Percentiles rank a stretch among this genome's conserved stretches.
Evolutionary conservation across 176 grass and related monocot species (phyloP).

Genomic region (Aegilops umbellulata): DNA sequence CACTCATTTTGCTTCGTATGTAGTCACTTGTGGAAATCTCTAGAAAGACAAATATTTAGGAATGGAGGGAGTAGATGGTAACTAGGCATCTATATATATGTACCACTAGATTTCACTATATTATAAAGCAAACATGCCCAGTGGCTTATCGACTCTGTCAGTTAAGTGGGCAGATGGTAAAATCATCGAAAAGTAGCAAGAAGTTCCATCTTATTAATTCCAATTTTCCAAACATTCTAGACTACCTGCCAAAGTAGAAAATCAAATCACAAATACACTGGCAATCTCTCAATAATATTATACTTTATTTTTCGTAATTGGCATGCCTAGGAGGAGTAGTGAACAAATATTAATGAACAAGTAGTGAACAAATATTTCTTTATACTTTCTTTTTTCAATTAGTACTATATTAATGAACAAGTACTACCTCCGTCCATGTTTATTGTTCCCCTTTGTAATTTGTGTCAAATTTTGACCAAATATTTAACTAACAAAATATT

Average conservation of each 20-base stretch:
- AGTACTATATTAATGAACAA: no score
- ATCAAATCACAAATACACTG: neutral
- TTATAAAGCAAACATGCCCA: neutral
- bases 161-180: neutral
- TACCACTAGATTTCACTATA: neutral
- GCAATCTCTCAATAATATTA: neutral
- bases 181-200: neutral
- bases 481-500: no score
- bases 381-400: no score
- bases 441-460: no score
- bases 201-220: conserved; percentile 7
- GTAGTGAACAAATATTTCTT: neutral
- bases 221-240: conserved; percentile 6
- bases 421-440: no score
- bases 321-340: no score
- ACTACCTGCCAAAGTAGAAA: neutral
- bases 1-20: no score
- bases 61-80: neutral
- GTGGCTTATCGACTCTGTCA: neutral
- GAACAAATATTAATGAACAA: no score
- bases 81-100: neutral
- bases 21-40: no score
- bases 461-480: no score
- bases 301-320: neutral
- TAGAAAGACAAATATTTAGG: no score